These are phyloP conservation scores for Chalciporus pseudorubinellus DNA, from an alignment of 768 basidiomycete species.

Conservation along the genomic window DNA sequence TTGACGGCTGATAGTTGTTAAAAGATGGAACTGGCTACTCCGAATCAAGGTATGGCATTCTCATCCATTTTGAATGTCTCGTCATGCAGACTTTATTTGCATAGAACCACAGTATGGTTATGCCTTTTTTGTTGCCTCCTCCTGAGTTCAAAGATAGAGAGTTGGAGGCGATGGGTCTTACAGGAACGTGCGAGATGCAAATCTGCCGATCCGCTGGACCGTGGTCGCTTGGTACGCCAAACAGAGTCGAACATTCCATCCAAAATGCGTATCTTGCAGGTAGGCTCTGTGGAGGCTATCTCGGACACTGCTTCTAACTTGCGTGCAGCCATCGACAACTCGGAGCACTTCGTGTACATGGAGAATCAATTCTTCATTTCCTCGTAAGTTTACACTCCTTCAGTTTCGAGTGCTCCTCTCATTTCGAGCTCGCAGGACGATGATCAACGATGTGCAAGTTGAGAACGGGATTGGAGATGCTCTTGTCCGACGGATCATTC, in stretches of 20 bases:
- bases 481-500: conserved; percentile 84
- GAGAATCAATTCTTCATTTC: conserved; percentile 94
- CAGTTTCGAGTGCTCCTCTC: neutral
- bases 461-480: conserved; percentile 97
- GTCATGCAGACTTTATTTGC: neutral
- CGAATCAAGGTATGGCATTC: conserved; percentile 73
- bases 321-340: conserved; percentile 76
- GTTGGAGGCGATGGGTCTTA: conserved; percentile 73
- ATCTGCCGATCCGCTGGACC: conserved; percentile 94
- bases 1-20: conserved; percentile 4
- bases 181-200: conserved; percentile 96
- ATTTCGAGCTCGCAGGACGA: conserved; percentile 52
- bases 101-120: conserved; percentile 85
- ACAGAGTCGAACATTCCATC: conserved; percentile 84
- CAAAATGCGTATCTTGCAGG: conserved; percentile 94
- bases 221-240: conserved; percentile 93
- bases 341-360: conserved; percentile 98
- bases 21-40: conserved; percentile 90
- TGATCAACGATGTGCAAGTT: conserved; percentile 78
- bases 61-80: neutral
- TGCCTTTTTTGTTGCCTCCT: conserved; percentile 94
- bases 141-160: conserved; percentile 87
- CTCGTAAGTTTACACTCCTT: conserved; percentile 51
- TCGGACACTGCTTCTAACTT: neutral
- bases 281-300: conserved; percentile 24